Evolutionary conservation across 2,329 filamentous ascomycete genomes (phyloP).

Genomic region (Cadophora sp.): DNA sequence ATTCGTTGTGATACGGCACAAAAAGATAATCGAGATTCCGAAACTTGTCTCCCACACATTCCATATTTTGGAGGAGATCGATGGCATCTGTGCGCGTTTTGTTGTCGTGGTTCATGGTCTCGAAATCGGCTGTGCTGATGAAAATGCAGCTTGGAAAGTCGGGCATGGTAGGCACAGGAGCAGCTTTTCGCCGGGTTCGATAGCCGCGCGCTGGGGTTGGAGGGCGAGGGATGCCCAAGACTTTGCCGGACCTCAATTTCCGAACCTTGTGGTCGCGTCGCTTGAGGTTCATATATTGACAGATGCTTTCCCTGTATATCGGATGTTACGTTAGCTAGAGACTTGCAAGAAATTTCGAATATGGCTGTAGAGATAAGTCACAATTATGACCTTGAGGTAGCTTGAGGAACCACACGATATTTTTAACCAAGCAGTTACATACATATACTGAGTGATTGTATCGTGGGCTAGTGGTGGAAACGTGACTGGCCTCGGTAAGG

Average conservation of each 20-base stretch:
- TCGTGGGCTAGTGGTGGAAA: neutral
- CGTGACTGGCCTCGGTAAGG: neutral
- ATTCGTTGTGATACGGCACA: neutral
- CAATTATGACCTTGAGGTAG: neutral
- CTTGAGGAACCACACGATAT: neutral
- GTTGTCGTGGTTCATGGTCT: neutral
- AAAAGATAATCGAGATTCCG: constrained; percentile 4
- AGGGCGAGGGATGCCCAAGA: neutral
- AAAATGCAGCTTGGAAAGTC: neutral
- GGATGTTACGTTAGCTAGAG: neutral
- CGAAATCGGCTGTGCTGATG: neutral
- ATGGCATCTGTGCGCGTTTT: neutral
- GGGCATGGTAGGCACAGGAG: neutral
- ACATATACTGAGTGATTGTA: neutral
- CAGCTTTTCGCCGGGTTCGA: neutral
- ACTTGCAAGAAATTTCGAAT: neutral
- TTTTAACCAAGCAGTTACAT: too few relatives aligned
- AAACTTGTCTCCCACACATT: neutral
- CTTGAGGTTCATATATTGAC: neutral
- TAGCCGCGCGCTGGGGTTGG: neutral
- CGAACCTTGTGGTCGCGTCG: neutral
- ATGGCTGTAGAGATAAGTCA: too few relatives aligned
- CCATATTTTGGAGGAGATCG: neutral
- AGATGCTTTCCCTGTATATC: neutral
- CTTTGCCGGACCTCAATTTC: neutral